These are phyloP conservation scores for Quercus phellos DNA, from an alignment of 331 rosid genomes.

Conservation along the genomic window DNA sequence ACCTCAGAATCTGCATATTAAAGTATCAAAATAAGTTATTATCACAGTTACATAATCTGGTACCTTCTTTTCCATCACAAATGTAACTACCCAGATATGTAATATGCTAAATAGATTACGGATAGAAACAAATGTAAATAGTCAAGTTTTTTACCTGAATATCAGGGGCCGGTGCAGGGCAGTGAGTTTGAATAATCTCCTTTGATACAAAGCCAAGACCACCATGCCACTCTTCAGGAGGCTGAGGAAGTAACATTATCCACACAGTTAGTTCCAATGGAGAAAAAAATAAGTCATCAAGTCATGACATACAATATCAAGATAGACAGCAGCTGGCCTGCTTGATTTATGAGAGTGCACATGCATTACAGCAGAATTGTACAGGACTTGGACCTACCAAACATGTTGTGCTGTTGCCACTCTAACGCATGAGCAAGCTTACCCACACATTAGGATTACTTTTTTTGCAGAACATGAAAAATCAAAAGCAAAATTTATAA, in stretches of 20 bases:
- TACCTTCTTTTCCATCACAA: background rate
- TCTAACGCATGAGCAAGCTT: background rate
- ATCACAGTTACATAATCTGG: background rate
- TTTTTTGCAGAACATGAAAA: background rate
- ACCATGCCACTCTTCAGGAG: slow-evolving; percentile 88
- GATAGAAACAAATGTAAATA: background rate
- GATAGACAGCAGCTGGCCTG: background rate
- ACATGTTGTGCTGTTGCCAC: background rate
- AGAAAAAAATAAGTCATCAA: too few species aligned
- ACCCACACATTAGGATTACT: background rate
- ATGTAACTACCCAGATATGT: background rate
- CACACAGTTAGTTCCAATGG: background rate
- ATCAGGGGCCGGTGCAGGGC: slow-evolving; percentile 76
- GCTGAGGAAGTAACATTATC: slow-evolving; percentile 36
- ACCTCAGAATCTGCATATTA: slow-evolving; percentile 67
- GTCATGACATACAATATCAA: background rate
- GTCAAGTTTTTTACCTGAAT: slow-evolving; percentile 47
- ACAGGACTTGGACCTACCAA: background rate
- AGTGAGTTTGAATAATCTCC: slow-evolving; percentile 85
- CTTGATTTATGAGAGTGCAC: background rate
- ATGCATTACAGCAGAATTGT: background rate
- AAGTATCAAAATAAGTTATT: background rate
- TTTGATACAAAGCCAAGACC: slow-evolving; percentile 84
- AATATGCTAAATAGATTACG: background rate
- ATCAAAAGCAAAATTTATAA: background rate